Percentiles rank a stretch among this genome's conserved stretches.
Conservation (phyloP, 2,329 filamentous ascomycete genomes). For the Fusarium nygamai region DNA sequence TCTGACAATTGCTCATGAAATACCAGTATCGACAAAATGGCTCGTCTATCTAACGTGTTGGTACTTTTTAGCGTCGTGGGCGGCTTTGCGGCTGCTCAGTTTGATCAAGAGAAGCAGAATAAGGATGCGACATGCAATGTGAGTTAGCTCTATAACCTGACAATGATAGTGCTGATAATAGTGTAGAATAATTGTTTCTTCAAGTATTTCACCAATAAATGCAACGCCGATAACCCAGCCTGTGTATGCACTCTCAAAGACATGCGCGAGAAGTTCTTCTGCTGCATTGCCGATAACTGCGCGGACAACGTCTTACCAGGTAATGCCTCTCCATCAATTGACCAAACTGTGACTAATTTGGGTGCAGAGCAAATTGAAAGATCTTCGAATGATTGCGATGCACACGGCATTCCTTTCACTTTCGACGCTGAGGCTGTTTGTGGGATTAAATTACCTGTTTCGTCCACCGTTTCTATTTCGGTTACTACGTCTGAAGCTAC, state of each 20-base stretch:
- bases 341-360: background rate
- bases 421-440: conserved; percentile 7
- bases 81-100: background rate
- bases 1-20: fast-evolving
- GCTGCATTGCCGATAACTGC: conserved; percentile 1
- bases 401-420: background rate
- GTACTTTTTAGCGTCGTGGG: background rate
- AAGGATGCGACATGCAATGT: background rate
- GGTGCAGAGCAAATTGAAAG: background rate
- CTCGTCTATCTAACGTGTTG: background rate
- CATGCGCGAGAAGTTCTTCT: conserved; percentile 6
- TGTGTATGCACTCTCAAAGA: background rate
- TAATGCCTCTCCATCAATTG: background rate
- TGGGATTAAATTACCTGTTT: background rate
- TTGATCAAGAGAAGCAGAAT: conserved; percentile 3
- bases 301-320: background rate
- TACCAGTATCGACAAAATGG: background rate
- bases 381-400: background rate
- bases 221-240: conserved; percentile 4
- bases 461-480: background rate
- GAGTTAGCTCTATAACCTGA: fast-evolving
- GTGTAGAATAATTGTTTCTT: conserved; percentile 3
- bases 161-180: fast-evolving
- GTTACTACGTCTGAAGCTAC: background rate
- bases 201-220: conserved; percentile 9